Percentiles rank a stretch among this genome's conserved stretches.
Conservation (phyloP, 1,139 yeast species). For the Meyerozyma sp. region DNA sequence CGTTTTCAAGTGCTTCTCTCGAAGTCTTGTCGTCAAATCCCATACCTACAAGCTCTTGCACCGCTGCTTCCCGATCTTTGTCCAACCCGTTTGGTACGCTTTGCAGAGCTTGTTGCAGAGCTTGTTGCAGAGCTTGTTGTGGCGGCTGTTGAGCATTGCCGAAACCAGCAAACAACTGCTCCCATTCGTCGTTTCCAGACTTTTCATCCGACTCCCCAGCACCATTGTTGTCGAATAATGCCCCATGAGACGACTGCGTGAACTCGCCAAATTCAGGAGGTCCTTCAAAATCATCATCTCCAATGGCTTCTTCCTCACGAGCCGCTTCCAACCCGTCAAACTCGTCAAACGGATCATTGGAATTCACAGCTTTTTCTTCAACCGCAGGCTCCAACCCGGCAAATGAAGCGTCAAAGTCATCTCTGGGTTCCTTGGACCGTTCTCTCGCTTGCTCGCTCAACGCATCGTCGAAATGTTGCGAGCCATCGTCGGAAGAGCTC, state of each 20-base stretch:
- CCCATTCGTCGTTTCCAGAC: conserved; percentile 78
- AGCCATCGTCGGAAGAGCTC: conserved; percentile 43
- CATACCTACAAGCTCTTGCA: conserved; percentile 83
- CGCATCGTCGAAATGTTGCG: conserved; percentile 34
- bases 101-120: too few species aligned
- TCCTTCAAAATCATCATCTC: conserved; percentile 16
- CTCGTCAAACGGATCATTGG: conserved; percentile 38
- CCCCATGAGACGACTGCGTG: conserved; percentile 23
- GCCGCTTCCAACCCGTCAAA: conserved; percentile 47
- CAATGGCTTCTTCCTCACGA: conserved; percentile 38
- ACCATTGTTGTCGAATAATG: conserved; percentile 21
- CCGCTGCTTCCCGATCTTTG: conserved; percentile 20
- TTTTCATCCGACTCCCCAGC: conserved; percentile 4
- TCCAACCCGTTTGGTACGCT: background rate
- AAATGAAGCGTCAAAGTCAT: conserved; percentile 34
- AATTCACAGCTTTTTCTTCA: conserved; percentile 7
- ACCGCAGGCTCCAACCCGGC: conserved; percentile 36
- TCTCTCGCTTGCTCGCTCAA: conserved; percentile 32
- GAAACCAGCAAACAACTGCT: conserved; percentile 86
- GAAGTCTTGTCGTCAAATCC: conserved; percentile 73
- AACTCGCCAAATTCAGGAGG: conserved; percentile 30
- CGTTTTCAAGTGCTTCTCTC: conserved; percentile 58
- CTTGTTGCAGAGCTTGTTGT: too few species aligned
- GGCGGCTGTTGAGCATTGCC: conserved; percentile 46
- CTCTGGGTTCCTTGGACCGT: conserved; percentile 5